A percentile compares a stretch with the other conserved stretches of the same genome.
Evolutionary conservation across 176 grass and related monocot genomes (phyloP).

Genomic region (Aegilops bicornis): DNA sequence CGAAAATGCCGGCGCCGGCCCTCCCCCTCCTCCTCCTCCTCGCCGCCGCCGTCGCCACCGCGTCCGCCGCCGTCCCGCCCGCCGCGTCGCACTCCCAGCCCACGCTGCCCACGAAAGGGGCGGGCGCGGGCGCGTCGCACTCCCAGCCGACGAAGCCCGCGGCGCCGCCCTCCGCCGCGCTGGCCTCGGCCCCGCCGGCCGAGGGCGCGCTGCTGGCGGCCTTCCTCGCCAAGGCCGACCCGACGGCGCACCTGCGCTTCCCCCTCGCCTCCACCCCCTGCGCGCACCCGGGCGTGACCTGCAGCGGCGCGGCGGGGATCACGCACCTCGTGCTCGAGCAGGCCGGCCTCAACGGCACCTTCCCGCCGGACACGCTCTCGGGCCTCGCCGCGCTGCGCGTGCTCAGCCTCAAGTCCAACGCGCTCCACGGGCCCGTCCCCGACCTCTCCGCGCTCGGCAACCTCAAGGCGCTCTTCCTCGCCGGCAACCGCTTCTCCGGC

Average conservation of each 20-base stretch:
- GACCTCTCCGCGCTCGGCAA: conserved; percentile 76
- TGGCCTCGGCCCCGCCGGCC: not conserved
- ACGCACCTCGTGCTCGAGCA: conserved; percentile 75
- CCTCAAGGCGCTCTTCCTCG: conserved; percentile 86
- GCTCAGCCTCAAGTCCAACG: conserved; percentile 89
- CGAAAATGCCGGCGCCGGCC: conserved; percentile 24
- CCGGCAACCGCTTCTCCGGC: conserved; percentile 72
- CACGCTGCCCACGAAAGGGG: not conserved
- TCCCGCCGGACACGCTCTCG: conserved; percentile 45
- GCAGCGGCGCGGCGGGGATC: conserved; percentile 27
- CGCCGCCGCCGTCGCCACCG: not conserved
- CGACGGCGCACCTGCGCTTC: conserved; percentile 36
- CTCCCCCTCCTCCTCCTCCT: not conserved
- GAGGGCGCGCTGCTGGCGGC: conserved; percentile 29
- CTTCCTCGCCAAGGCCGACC: conserved; percentile 83
- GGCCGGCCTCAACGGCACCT: conserved; percentile 59
- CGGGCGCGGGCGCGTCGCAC: not conserved
- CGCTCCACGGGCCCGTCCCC: conserved; percentile 63
- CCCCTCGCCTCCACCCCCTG: conserved; percentile 33
- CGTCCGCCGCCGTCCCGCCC: not conserved
- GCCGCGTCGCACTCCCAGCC: conserved; percentile 24
- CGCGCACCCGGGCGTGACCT: conserved; percentile 47
- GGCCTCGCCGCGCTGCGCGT: conserved; percentile 61
- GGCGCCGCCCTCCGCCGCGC: conserved; percentile 18
- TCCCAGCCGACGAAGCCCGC: conserved; percentile 21